A percentile compares a stretch with the other conserved stretches of the same genome.
Conservation (phyloP, 345 rosid species). For the Eucalyptus rudis region DNA sequence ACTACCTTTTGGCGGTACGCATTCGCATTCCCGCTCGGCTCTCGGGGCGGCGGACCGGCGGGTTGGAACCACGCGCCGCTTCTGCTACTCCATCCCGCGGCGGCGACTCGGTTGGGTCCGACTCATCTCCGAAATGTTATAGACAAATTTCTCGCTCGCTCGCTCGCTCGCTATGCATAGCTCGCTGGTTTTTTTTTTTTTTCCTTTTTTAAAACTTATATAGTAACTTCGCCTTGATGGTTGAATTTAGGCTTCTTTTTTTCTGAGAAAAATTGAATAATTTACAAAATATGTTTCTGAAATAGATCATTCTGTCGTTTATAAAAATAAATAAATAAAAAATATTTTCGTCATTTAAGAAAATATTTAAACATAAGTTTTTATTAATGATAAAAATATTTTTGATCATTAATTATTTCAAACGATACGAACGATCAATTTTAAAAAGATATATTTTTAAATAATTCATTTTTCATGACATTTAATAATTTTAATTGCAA, state of each 20-base stretch:
- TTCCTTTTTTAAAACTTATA: background rate
- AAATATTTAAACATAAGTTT: no score
- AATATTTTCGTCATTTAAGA: accelerated
- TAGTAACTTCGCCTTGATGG: background rate
- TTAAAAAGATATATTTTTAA: no score
- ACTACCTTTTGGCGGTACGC: background rate
- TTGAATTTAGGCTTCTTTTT: background rate
- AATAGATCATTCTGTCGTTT: no score
- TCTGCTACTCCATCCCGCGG: background rate
- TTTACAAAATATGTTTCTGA: no score
- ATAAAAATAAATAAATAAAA: no score
- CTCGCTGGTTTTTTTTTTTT: background rate
- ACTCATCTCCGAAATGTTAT: background rate
- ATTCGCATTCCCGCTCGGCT: background rate
- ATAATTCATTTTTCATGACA: background rate
- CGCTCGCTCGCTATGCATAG: background rate
- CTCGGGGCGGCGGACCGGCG: background rate
- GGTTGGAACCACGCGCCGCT: background rate
- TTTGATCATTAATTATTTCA: background rate
- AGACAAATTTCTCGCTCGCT: background rate
- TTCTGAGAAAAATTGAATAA: no score
- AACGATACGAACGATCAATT: accelerated
- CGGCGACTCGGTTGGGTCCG: background rate
- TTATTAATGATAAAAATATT: no score
- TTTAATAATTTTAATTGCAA: background rate